Percentiles rank a stretch among this genome's conserved stretches.
Evolutionary conservation across 2,329 filamentous ascomycete species (phyloP).

Genomic region (Mycosphaerelloides madeirae): DNA sequence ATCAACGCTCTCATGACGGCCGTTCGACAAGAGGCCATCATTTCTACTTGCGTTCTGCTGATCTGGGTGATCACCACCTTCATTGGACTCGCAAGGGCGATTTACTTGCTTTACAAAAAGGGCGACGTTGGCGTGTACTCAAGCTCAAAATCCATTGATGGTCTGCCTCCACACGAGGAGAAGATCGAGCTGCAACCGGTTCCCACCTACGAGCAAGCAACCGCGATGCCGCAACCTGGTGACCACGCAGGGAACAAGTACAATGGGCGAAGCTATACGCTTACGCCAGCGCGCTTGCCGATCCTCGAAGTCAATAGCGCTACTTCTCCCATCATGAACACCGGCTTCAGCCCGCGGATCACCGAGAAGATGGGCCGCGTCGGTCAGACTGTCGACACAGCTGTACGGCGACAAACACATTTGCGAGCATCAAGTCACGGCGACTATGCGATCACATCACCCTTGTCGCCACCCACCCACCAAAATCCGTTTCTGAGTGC

Average conservation of each 20-base stretch:
- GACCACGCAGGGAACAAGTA: conserved; percentile 42
- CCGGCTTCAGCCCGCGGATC: conserved; percentile 22
- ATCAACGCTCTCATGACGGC: conserved; percentile 61
- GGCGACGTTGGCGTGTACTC: conserved; percentile 29
- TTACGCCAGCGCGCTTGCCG: conserved; percentile 41
- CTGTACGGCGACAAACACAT: conserved; percentile 40
- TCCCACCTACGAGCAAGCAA: conserved; percentile 37
- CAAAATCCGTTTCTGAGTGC: conserved; percentile 26
- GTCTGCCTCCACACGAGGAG: conserved; percentile 9
- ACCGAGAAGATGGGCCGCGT: conserved; percentile 43
- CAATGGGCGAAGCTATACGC: conserved; percentile 43
- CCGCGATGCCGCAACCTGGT: conserved; percentile 26
- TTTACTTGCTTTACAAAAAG: conserved; percentile 55
- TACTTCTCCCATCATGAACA: conserved; percentile 28
- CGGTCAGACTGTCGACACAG: conserved; percentile 39
- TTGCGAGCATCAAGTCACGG: conserved; percentile 44
- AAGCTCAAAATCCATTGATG: conserved; percentile 9
- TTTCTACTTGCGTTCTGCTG: conserved; percentile 68
- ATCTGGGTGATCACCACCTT: conserved; percentile 75
- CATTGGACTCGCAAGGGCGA: conserved; percentile 64
- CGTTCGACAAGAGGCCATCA: conserved; percentile 72
- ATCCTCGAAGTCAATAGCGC: conserved; percentile 35
- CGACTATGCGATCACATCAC: conserved; percentile 41
- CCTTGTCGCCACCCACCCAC: conserved; percentile 33
- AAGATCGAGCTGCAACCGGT: conserved; percentile 24